phyloP scores from a whole-genome alignment of 1,284 basidiomycete species.

The Anthracocystis panici-leucophaei region DNA sequence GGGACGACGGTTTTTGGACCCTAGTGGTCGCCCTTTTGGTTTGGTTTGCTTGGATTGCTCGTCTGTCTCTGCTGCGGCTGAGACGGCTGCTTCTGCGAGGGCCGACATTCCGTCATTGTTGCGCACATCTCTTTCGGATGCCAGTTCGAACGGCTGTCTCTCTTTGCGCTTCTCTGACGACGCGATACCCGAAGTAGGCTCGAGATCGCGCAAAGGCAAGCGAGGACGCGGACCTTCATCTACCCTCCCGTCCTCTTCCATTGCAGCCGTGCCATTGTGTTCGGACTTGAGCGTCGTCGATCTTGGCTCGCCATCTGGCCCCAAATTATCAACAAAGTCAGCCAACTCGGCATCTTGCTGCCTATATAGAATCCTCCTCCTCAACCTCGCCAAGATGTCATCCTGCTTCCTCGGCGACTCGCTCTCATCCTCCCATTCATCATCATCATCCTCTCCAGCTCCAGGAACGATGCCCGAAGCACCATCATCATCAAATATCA shows the following conservation, averaged over 20 bases:
- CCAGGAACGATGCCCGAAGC: constrained; percentile 24
- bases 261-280: neutral
- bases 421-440: constrained; percentile 27
- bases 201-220: constrained; percentile 10
- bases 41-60: constrained; percentile 19
- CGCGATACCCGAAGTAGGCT: constrained; percentile 4
- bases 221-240: constrained; percentile 30
- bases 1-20: constrained; percentile 43
- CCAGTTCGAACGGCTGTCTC: constrained; percentile 42
- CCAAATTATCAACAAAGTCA: constrained; percentile 42
- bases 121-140: neutral
- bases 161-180: constrained; percentile 49
- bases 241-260: constrained; percentile 2
- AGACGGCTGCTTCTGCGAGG: constrained; percentile 26
- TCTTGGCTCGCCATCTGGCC: constrained; percentile 20
- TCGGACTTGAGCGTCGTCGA: constrained; percentile 8
- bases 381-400: constrained; percentile 41
- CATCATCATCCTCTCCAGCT: constrained; percentile 24
- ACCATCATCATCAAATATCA: constrained; percentile 34
- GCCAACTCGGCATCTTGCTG: constrained; percentile 43
- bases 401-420: constrained; percentile 32
- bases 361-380: constrained; percentile 42
- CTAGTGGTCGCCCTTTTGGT: constrained; percentile 36
- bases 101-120: constrained; percentile 33
- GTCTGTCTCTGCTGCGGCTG: constrained; percentile 27